Percentiles rank a stretch among this genome's conserved stretches.
phyloP scores from a whole-genome alignment of 176 grass and related monocot species.

The Triticum timopheevii region DNA sequence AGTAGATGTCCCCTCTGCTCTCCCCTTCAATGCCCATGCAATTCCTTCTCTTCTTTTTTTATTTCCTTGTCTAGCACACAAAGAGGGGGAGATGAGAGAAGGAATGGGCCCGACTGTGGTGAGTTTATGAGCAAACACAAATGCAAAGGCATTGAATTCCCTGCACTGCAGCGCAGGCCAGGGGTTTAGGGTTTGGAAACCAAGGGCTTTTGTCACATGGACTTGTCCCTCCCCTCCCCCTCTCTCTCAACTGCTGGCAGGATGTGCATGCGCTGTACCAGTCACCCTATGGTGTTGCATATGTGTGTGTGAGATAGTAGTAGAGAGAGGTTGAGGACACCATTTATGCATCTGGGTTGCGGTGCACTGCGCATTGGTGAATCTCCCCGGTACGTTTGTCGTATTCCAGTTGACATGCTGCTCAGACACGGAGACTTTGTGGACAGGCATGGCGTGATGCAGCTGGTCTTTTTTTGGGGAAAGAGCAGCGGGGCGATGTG shows the following conservation, averaged over 20 bases:
- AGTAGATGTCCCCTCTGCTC: conserved; percentile 30
- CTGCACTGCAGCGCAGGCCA: neutral
- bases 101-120: neutral
- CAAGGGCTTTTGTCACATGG: conserved; percentile 42
- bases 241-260: neutral
- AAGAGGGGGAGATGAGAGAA: no score
- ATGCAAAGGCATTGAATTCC: conserved; percentile 29
- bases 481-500: neutral
- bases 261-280: neutral
- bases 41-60: neutral
- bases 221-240: conserved; percentile 13
- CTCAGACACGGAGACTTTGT: neutral
- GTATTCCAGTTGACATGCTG: conserved; percentile 15
- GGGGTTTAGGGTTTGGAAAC: conserved; percentile 40
- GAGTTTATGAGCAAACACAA: conserved; percentile 22
- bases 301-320: no score
- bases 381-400: neutral
- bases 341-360: neutral
- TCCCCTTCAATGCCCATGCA: conserved; percentile 23
- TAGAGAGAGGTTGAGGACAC: neutral
- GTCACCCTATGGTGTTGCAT: neutral
- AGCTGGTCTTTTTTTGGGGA: neutral
- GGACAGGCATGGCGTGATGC: neutral
- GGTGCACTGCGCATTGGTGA: neutral
- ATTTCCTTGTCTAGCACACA: neutral